Base-by-base conservation (phyloP, 192 early-diverging fungal species). In the Coemansia sp. region DNA sequence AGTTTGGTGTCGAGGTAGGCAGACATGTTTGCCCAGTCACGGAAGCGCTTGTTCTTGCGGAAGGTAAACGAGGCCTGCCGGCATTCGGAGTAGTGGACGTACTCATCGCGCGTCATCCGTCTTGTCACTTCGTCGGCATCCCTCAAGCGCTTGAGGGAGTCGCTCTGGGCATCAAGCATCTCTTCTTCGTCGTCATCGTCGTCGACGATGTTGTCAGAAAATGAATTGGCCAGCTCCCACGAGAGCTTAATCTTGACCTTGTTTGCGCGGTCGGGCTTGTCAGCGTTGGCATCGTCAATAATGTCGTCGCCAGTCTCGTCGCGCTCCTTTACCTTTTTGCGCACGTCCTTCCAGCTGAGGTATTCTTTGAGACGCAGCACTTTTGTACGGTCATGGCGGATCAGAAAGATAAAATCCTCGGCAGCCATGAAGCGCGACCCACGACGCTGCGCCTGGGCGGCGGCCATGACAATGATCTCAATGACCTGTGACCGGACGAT, bases 61-160 rank as follows among this genome's bases (percentile, higher is more conserved):
- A 92, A 98, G 4, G 94, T 96, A 62, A 99, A 99, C 9, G 93
- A 95, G 8, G 98, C 96, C 80, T 97, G 96, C n/a, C 96, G 87
- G 77, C 96, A 97, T 77, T 98, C 96, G 6, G 96, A 96, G 69
- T 96, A 99, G 84, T 97, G 94, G 26, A 98, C 95, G 76, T 99
- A 99, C 81, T 99, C 94, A n/a, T 97, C 96, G 67, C 96, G 90
- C 23, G 95, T 93, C 98, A 99, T 99, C 16, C 88, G 92, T 17
- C 87, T 77, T 4, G 98, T 99, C 3, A 96, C 84, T 50, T 95
- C 92, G 70, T 99, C 98, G 4, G 98, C 98, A 33, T 91, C 89
- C 86, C 87, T 81, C 26, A 98, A 76, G 10, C 96, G 87, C 67
- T 89, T 88, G 49, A 95, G 87, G 30, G 95, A 93, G 52, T 97